Base-by-base conservation (phyloP, 1,139 yeast genomes). In the Hansenula lynferdii region DNA sequence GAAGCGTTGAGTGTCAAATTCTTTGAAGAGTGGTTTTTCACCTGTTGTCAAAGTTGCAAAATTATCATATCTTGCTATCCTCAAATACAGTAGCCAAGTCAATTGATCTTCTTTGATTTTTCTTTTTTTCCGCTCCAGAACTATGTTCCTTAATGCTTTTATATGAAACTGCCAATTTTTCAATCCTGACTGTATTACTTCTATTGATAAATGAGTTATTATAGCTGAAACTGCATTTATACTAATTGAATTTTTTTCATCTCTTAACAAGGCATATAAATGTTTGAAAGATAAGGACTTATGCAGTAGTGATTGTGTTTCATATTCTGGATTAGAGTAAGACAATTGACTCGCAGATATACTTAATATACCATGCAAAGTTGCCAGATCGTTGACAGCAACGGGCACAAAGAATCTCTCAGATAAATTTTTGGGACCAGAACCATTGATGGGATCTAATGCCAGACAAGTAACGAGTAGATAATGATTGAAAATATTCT, bases 1-100 rank as follows among this genome's bases (percentile, higher is more conserved):
- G 15, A 25, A 25, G 20, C 19, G 30, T 6, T 19, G 10, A 8
- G 29, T 6, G 14, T 39, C 20, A 17, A 38, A 20, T 5, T 27
- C 30, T 19, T 39, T 39, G 18, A 43, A 43, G 15, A 43, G 21
- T 4, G 46, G 46, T 23, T 30, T 33, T 8, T 41, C 41, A 16
- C 46, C 46, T 3, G 44, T 40, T 4, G 46, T 38, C 11, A 43
- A 23, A 16, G 35, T 28, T 10, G 46, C 46, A 41, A 43, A 43
- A 18, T 31, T 38, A 26, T 43, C 46, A 31, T 43, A 43, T 32
- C 44, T 36, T 31, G 46, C 44, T 8, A 43, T 31, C 14, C 46
- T 32, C 5, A 41, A 12, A 31, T 43, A 43, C 4, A 43, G 33
- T 16, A 43, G 39, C 42, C 41, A 36, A 4, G 39, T 31, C 3